Base-by-base conservation (phyloP, 164 flowering plant species). In the Paratinospora sagittata region DNA sequence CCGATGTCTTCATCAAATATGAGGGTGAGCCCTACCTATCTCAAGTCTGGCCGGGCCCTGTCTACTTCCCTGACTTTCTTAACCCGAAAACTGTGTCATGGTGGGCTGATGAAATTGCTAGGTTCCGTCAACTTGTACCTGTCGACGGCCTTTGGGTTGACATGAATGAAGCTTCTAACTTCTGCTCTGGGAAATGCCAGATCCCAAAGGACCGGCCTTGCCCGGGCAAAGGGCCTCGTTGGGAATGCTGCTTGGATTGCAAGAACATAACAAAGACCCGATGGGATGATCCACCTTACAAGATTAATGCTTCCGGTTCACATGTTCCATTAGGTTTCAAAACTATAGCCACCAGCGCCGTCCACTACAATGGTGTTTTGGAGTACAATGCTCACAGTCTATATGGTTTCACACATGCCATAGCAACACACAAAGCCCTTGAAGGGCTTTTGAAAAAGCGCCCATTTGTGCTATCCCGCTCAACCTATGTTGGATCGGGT, bases 251-350 rank as follows among this genome's bases (percentile, higher is more conserved):
- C 80, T 79, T 94, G 83, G 98, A 94, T 34, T 94, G 98, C 81
- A 87, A 85, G 81, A 92, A 90, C 80, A 84, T 94, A 45, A 94
- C 97, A 0, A 78, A 73, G 3, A 89, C 98, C 36, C 78, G 80
- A 78, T 94, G 96, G 96, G 98, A 95, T 65, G 92, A 88, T 75
- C 99, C 99, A 7, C 99, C 99, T 65, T 95, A 95, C 85, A 92
- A 89, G 81, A 95, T 95, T 19, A 92, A 95, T 77, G 97, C 91
- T 14, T 86, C 93, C 0, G 99, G 97, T 3, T 16, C 62, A 58
- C 70, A 76, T 12, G 88, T 52, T 0, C 94, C 98, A 0, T 69
- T 92, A n/a, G 96, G 96, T 13, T 86, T 67, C 84, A 89, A 92
- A 68, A 95, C 99, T 36, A 91, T 95, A 37, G 93, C 99, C 30